Percentiles rank a stretch among this genome's conserved stretches.
Conservation (phyloP, 2,329 filamentous ascomycete genomes). For the Cytospora schulzeri region DNA sequence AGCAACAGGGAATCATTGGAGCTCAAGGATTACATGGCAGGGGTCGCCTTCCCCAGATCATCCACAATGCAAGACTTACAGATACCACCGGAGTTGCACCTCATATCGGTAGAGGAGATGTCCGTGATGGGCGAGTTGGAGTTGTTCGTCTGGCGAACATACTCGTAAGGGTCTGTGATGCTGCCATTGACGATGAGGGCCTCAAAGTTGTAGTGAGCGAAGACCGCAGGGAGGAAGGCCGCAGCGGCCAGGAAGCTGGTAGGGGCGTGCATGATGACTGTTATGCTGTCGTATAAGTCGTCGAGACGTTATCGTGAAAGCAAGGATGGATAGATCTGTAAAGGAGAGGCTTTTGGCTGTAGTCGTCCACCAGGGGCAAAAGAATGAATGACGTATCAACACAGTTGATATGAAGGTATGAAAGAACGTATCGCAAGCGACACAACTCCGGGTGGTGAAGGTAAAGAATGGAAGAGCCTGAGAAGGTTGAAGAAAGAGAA, state of each 20-base stretch:
- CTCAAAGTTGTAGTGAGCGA: slow-evolving; percentile 31
- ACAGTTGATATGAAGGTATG: slow-evolving; percentile 20
- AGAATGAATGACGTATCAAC: slow-evolving; percentile 26
- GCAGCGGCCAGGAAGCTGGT: slow-evolving; percentile 16
- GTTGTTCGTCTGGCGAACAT: slow-evolving; percentile 32
- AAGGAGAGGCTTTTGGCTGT: slow-evolving; percentile 8
- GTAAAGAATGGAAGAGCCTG: slow-evolving; percentile 19
- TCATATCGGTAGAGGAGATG: slow-evolving; percentile 41
- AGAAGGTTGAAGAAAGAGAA: slow-evolving; percentile 10
- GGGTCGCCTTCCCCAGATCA: neutral
- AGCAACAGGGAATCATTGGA: neutral
- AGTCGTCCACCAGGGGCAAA: slow-evolving; percentile 21
- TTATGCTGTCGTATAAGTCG: neutral
- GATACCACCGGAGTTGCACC: slow-evolving; percentile 40
- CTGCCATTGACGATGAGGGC: slow-evolving; percentile 31
- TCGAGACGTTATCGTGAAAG: slow-evolving; percentile 1
- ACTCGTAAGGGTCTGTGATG: slow-evolving; percentile 30
- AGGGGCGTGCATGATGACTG: slow-evolving; percentile 11
- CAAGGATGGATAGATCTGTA: neutral
- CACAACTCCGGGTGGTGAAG: slow-evolving; percentile 8
- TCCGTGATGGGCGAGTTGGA: slow-evolving; percentile 44
- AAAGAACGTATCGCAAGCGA: slow-evolving; percentile 24
- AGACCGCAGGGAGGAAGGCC: slow-evolving; percentile 21
- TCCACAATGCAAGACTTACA: slow-evolving; percentile 4
- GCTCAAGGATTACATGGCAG: neutral